These are phyloP conservation scores for Kwoniella europaea DNA, from an alignment of 768 basidiomycete genomes.

Conservation along the genomic window DNA sequence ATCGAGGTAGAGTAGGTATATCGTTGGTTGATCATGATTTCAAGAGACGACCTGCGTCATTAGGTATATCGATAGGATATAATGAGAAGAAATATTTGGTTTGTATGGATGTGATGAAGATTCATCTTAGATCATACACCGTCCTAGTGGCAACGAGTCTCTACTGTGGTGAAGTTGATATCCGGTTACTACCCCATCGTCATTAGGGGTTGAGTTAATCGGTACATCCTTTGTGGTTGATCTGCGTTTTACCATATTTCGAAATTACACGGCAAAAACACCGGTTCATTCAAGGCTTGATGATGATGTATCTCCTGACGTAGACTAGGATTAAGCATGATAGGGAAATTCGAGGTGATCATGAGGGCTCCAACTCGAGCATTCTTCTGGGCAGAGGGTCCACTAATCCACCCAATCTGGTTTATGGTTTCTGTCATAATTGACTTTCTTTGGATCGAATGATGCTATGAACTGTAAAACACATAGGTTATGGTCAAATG, in stretches of 20 bases:
- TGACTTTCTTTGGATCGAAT: constrained; percentile 49
- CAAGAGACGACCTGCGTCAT: too few species aligned
- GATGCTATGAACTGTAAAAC: constrained; percentile 46
- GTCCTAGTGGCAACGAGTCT: too few species aligned
- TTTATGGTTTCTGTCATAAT: constrained; percentile 28
- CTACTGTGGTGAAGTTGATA: not conserved
- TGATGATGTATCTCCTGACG: not conserved
- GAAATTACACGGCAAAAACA: not conserved
- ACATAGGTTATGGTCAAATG: not conserved
- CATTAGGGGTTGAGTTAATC: not conserved
- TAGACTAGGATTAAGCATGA: not conserved
- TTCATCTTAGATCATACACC: not conserved
- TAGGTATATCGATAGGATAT: too few species aligned
- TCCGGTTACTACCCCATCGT: not conserved
- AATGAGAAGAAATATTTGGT: too few species aligned
- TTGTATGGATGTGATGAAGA: not conserved
- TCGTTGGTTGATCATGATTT: too few species aligned
- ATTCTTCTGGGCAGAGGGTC: too few species aligned
- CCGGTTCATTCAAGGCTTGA: not conserved
- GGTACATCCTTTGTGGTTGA: not conserved
- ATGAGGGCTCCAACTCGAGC: too few species aligned
- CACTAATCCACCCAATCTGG: constrained; percentile 40
- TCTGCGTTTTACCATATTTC: not conserved
- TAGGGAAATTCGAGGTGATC: too few species aligned
- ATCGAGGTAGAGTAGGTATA: too few species aligned